Base-by-base conservation (phyloP, 306 rosid genomes). In the Acacia crassicarpa region DNA sequence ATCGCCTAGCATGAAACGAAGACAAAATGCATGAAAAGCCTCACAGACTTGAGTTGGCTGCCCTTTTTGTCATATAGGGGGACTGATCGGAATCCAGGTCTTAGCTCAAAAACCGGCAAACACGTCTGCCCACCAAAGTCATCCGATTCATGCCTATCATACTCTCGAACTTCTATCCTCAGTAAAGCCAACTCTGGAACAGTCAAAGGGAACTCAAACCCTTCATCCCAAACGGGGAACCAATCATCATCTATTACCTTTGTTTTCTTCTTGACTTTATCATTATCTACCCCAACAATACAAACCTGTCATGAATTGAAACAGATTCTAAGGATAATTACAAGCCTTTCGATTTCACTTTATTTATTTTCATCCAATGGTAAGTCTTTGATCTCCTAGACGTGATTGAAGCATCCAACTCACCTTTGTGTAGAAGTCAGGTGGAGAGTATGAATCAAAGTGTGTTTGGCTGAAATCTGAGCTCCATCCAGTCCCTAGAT, bases 51-150 rank as follows among this genome's bases (percentile, higher is more conserved):
- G 19, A 79, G 74, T 77, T 88, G 86, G 70, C 87, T 86, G 0
- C 98, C 95, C 89, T 87, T 93, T 41, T 87, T n/a, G 84, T 89
- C 90, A 68, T 84, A 80, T 8, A 95, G 79, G n/a, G 99, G 82
- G 46, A 95, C 81, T 22, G 92, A 80, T 17, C 97, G 87, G 75
- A 95, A 85, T 9, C 99, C 98, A 1, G 86, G 68, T 74, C 73
- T 89, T 1, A 95, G 85, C 81, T 95, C 98, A 27, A 90, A 71
- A 67, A 93, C 44, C 1, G 99, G 99, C 74, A 95, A 71, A 84
- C 98, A 93, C 67, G 92, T 83, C 84, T 93, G 99, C 53, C 99
- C 99, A 0, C 95, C 98, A 78, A 91, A 95, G 77, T 93, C 98
- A 74, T 95, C 94, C 76, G 87, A 90, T 82, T 95, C 99, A 4